Evolutionary conservation across 139 green algal species (phyloP).

Genomic region (Haematococcus lacustris): DNA sequence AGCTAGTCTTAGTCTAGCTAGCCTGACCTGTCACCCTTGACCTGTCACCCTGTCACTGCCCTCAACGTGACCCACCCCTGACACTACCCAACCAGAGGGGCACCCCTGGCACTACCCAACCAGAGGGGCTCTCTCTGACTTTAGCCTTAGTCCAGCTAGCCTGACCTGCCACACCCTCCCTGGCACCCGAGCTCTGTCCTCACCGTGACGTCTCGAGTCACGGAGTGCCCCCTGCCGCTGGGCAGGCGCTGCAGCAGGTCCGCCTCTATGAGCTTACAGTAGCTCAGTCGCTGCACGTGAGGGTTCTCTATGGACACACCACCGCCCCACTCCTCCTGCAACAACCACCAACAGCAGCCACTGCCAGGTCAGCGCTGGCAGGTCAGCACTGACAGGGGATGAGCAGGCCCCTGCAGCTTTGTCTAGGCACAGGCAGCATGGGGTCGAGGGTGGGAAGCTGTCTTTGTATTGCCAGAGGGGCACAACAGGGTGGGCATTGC

Average conservation of each 20-base stretch:
- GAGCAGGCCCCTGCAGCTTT: too few relatives aligned
- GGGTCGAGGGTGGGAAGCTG: too few relatives aligned
- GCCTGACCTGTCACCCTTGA: not conserved
- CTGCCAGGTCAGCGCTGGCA: too few relatives aligned
- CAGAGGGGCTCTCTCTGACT: not conserved
- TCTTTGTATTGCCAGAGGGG: too few relatives aligned
- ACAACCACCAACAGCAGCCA: too few relatives aligned
- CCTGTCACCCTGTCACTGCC: not conserved
- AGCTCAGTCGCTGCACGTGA: conserved; percentile 77
- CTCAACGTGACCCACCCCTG: not conserved
- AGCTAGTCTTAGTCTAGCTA: not conserved
- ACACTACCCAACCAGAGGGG: too few relatives aligned
- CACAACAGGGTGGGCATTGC: too few relatives aligned
- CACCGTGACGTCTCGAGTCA: conserved; percentile 72
- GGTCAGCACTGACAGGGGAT: too few relatives aligned
- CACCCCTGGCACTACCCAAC: not conserved
- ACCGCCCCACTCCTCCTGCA: conserved; percentile 68
- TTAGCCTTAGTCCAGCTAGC: too few relatives aligned
- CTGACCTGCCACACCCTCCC: not conserved
- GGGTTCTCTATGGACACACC: conserved; percentile 77
- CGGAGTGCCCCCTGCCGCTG: conserved; percentile 55
- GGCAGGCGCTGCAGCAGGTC: conserved; percentile 68
- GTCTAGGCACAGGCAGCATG: too few relatives aligned
- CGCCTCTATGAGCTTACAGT: conserved; percentile 66
- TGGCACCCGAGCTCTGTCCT: not conserved